Conservation (phyloP, 2,329 filamentous ascomycete species). For the Xylariales sp. region DNA sequence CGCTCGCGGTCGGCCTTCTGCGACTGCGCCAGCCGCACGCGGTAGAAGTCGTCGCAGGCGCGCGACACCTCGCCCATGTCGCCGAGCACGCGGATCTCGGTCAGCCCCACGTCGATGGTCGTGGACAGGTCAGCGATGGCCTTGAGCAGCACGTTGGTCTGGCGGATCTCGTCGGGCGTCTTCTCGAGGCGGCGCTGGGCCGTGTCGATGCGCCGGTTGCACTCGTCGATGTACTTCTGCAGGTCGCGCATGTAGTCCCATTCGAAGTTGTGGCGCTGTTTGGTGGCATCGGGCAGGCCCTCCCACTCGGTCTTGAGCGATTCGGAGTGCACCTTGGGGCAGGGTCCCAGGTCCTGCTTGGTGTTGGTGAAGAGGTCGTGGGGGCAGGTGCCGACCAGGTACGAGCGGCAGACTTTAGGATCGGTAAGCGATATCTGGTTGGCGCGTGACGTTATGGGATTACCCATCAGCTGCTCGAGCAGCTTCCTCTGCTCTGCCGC, state of each 20-base stretch:
- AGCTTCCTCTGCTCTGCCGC: conserved; percentile 97
- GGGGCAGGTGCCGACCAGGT: conserved; percentile 88
- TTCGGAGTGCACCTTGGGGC: conserved; percentile 84
- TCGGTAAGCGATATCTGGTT: conserved; percentile 85
- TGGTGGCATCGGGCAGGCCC: conserved; percentile 63
- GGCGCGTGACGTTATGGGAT: conserved; percentile 66
- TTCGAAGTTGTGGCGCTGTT: conserved; percentile 81
- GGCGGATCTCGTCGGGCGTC: conserved; percentile 93
- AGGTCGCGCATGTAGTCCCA: conserved; percentile 96
- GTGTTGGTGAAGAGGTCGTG: conserved; percentile 99
- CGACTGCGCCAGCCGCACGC: conserved; percentile 73
- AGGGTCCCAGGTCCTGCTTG: conserved; percentile 91
- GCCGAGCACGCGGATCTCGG: conserved; percentile 82
- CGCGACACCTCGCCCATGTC: conserved; percentile 76
- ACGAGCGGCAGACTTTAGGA: conserved; percentile 90
- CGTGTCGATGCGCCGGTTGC: conserved; percentile 87
- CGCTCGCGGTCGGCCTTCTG: conserved; percentile 80
- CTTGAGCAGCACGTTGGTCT: conserved; percentile 88
- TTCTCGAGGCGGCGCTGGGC: conserved; percentile 91
- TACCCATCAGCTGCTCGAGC: conserved; percentile 91
- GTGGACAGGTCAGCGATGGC: conserved; percentile 75
- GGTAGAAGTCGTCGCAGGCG: conserved; percentile 84
- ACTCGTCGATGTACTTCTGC: conserved; percentile 94
- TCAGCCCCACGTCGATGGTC: conserved; percentile 75
- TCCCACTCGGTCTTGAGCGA: conserved; percentile 87